Evolutionary conservation across 2,329 filamentous ascomycete genomes (phyloP), one percentile per base, ranked within the genome.

Genomic region (Neofusicoccum kwambonambiense): DNA sequence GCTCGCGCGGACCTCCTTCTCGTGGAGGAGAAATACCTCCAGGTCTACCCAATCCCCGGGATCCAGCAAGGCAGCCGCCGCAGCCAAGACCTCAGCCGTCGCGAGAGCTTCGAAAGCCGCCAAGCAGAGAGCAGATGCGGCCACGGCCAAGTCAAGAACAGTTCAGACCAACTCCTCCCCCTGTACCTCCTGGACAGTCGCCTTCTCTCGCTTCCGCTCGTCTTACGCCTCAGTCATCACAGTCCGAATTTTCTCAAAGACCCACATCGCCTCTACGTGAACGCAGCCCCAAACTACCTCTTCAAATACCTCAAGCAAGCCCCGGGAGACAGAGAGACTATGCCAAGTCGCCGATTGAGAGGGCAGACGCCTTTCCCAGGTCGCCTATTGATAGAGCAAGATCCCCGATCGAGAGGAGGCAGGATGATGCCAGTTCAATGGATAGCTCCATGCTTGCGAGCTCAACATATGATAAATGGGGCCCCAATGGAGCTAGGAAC

Each of bases 221-320:
- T 37, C 68, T 78, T 60, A 79, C 76, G 6, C 77, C 78, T 3
- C 74, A 80, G 57, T 77, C 77, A 12, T 79, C 79, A 1, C 70
- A 70, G 22, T 75, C 76, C 4, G 78, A 79, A 44, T 70, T 80
- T 50, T 69, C 66, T 17, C 62, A 63, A 35, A 64, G 50, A 41
- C 62, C 51, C 7, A 57, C 62, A 42, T 64, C 62, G 13, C 62
- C 62, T n/a, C 54, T 37, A n/a, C 64, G 27, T 45, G 39, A 64
- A 31, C 73, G 8, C 42, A 49, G n/a, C 27, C 63, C 19, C 15
- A 56, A 35, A 50, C 52, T 72, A 11, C 73, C 68, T 39, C 70
- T 74, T 61, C 69, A 73, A 17, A 68, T 62, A 41, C 50, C 45
- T 37, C 63, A 52, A 51, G 52, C 63, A 22, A 58, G 61, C 8